Base-by-base conservation (phyloP, 2,329 filamentous ascomycete genomes). In the Ilyonectria sp. region DNA sequence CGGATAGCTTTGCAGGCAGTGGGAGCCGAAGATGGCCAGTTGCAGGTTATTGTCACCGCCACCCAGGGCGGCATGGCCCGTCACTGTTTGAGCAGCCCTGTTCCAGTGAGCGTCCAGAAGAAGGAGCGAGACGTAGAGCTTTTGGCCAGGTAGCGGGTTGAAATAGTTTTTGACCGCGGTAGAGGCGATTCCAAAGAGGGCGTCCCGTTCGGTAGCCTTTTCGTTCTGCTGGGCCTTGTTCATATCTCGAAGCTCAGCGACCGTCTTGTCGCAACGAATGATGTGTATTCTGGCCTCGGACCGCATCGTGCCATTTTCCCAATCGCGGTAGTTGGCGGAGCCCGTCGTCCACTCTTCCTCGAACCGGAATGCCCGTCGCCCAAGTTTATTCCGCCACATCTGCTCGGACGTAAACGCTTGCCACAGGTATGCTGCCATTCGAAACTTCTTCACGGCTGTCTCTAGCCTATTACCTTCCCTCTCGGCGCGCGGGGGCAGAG, bases 341-440 rank as follows among this genome's bases (percentile, higher is more conserved):
- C 95, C 95, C 3, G 90, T 90, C 68, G 93, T 93, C 96, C 96
- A 98, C 78, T 97, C 93, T 80, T 99, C 96, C 75, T 98, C 96
- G 69, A 97, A 95, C 49, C 95, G 89, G 80, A 98, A 98, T 60
- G 90, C 91, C 64, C 95, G 90, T 65, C 95, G 89, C 10, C 95
- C 94, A 72, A 98, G 90, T 68, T 92, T 93, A 78, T 97, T 93
- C 69, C 94, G 91, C 79, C 90, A 92, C 95, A 98, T 98, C 79
- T 98, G 95, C 79, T 99, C 96, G 7, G 94, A 94, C 0, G 95
- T 98, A 76, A 97, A 98, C 8, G 95, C 94, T 79, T 99, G 96
- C 95, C 96, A 98, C 15, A 98, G 86, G 78, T 98, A 98, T 26
- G 94, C 95, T 19, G 94, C 92, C 93, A 97, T 98, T 70, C 95